Evolutionary conservation across 805 yeast genomes (phyloP).

Genomic region (Starmerella floricola): DNA sequence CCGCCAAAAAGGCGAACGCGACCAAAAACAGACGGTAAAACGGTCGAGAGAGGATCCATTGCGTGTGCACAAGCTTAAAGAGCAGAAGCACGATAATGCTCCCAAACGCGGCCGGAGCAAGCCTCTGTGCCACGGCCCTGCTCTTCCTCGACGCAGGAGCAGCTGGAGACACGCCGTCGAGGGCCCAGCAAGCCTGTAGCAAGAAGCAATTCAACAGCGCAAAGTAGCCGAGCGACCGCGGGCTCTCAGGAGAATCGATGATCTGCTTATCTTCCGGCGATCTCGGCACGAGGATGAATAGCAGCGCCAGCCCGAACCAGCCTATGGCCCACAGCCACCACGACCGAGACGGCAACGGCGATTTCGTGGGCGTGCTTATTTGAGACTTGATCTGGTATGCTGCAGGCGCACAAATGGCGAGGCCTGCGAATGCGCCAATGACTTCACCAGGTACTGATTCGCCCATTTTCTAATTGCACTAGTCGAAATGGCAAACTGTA

Average conservation of each 20-base stretch:
- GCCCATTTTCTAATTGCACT: too few species aligned
- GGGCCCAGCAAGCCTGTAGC: slow-evolving; percentile 10
- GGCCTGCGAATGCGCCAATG: slow-evolving; percentile 7
- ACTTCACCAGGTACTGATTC: slow-evolving; percentile 10
- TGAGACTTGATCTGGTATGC: slow-evolving; percentile 7
- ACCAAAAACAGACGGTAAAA: slow-evolving; percentile 5
- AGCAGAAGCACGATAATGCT: neutral
- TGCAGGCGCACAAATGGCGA: slow-evolving; percentile 5
- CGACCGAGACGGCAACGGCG: slow-evolving; percentile 7
- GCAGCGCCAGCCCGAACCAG: slow-evolving; percentile 3
- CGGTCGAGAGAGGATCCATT: slow-evolving; percentile 2
- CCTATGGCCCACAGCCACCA: slow-evolving; percentile 11
- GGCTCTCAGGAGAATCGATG: slow-evolving; percentile 6
- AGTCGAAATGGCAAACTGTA: too few species aligned
- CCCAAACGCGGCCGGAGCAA: neutral
- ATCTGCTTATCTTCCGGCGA: neutral
- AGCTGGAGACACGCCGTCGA: slow-evolving; percentile 8
- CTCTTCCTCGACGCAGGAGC: neutral
- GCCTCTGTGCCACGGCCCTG: neutral
- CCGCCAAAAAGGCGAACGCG: neutral
- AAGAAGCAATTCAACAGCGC: slow-evolving; percentile 1
- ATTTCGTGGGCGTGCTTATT: neutral
- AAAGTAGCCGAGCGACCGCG: slow-evolving; percentile 5
- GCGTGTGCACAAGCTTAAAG: neutral
- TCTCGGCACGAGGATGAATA: slow-evolving; percentile 9